Percentiles rank a stretch among this genome's conserved stretches.
phyloP scores from a whole-genome alignment of 306 rosid species.

The Mimosa pudica region DNA sequence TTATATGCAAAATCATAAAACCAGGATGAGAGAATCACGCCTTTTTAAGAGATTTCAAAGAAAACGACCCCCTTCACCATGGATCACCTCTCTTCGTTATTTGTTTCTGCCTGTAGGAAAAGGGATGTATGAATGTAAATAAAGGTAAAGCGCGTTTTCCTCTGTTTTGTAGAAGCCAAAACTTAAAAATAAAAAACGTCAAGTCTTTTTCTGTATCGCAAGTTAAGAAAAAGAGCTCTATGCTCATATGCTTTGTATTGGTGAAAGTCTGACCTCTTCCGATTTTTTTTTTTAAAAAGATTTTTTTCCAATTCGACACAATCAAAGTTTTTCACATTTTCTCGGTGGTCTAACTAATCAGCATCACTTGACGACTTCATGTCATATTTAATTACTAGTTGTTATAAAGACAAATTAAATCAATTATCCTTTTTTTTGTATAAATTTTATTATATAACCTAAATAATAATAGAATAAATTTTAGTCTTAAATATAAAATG shows the following conservation, averaged over 20 bases:
- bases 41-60: neutral
- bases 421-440: too few relatives aligned
- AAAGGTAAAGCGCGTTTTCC: neutral
- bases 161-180: neutral
- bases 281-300: neutral
- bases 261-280: neutral
- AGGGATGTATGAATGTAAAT: neutral
- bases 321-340: neutral
- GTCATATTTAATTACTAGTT: too few relatives aligned
- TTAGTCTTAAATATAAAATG: too few relatives aligned
- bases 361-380: too few relatives aligned
- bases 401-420: too few relatives aligned
- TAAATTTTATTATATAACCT: too few relatives aligned
- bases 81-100: neutral
- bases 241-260: neutral
- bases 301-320: too few relatives aligned
- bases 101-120: too few relatives aligned
- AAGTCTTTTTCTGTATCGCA: neutral
- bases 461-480: too few relatives aligned
- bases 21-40: too few relatives aligned
- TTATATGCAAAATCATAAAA: too few relatives aligned
- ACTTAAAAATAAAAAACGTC: neutral
- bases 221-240: neutral
- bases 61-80: neutral
- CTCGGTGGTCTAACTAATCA: neutral